Evolutionary conservation across 139 green algal species (phyloP).

Genomic region (Astrephomene gubernaculifera): DNA sequence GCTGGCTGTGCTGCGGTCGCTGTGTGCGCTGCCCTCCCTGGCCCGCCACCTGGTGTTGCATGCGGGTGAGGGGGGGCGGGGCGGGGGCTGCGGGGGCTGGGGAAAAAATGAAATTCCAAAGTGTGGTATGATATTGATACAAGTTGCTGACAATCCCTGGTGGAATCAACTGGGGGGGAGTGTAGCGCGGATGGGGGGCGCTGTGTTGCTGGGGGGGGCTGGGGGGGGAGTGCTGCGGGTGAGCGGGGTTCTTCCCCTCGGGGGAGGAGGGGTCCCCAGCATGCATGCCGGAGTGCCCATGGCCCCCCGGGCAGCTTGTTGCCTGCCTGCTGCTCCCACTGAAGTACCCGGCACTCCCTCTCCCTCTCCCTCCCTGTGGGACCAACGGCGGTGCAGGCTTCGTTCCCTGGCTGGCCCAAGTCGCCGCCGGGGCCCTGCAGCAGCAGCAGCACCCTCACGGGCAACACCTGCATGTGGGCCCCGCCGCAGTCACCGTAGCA

Average conservation of each 20-base stretch:
- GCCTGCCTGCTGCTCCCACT: neutral
- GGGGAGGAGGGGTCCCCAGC: neutral
- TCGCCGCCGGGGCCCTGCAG: neutral
- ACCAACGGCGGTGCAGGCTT: slow-evolving; percentile 10
- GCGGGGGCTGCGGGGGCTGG: neutral
- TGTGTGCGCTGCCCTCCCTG: neutral
- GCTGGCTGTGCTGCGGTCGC: neutral
- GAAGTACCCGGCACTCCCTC: neutral
- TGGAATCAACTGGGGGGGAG: no score
- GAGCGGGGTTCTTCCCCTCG: neutral
- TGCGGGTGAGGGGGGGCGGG: neutral
- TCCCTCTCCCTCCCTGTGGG: neutral
- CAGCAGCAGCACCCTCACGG: neutral
- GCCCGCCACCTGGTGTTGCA: neutral
- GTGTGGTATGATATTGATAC: no score
- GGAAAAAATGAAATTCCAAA: no score
- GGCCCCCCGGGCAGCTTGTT: neutral
- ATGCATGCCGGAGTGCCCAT: neutral
- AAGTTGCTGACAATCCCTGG: no score
- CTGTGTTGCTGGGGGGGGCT: neutral
- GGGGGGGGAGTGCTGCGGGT: neutral
- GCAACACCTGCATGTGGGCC: neutral
- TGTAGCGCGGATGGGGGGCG: neutral
- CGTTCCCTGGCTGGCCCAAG: slow-evolving; percentile 38
- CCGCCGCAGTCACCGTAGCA: neutral